Conservation (phyloP, 2,329 filamentous ascomycete genomes). For the Coniochaeta sp. region DNA sequence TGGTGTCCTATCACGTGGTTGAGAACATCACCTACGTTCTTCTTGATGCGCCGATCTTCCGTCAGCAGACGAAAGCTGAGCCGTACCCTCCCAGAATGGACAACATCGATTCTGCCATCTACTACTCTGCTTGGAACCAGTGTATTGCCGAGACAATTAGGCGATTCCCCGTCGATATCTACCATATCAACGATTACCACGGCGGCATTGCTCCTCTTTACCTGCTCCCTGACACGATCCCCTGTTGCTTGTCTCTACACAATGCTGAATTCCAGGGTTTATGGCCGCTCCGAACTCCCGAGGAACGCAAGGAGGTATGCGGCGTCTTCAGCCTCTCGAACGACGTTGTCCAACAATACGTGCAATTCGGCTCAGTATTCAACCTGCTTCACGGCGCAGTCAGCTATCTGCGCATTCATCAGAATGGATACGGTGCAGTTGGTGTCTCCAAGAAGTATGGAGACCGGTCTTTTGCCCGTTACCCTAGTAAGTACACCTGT, state of each 20-base stretch:
- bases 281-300: conserved; percentile 56
- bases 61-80: conserved; percentile 51
- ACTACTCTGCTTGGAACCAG: conserved; percentile 64
- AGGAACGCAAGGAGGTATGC: conserved; percentile 54
- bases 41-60: conserved; percentile 57
- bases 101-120: conserved; percentile 57
- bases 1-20: conserved; percentile 53
- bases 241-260: conserved; percentile 54
- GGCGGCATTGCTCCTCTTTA: conserved; percentile 47
- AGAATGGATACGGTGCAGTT: conserved; percentile 1
- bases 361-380: conserved; percentile 39
- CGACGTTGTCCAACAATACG: conserved; percentile 47
- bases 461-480: conserved; percentile 37
- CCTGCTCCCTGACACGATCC: conserved; percentile 51
- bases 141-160: conserved; percentile 56
- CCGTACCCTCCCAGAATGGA: conserved; percentile 62
- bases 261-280: conserved; percentile 62
- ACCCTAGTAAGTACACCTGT: conserved; percentile 33
- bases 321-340: conserved; percentile 54
- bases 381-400: background rate
- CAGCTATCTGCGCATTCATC: conserved; percentile 1
- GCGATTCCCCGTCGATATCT: conserved; percentile 38
- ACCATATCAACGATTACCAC: conserved; percentile 26
- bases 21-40: conserved; percentile 61
- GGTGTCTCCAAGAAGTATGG: conserved; percentile 3